Base-by-base conservation (phyloP, 163 green algal species). In the Chlamydomonas reinhardtii region DNA sequence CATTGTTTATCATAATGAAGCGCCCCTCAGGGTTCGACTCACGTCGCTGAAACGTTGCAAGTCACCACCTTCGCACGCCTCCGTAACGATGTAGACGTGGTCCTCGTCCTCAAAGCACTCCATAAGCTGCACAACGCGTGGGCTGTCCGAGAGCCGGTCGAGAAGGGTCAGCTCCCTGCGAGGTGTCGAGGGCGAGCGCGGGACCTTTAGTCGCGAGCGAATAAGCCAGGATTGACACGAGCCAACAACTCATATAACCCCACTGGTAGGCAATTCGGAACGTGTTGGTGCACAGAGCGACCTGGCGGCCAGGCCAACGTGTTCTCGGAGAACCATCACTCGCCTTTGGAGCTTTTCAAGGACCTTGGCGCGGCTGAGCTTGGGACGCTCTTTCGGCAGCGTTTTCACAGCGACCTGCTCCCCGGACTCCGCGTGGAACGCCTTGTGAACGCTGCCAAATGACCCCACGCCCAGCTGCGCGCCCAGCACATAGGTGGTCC, bases 61-160 rank as follows among this genome's bases (percentile, higher is more conserved):
- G 90, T 97, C 94, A 1, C 92, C 92, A 6, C 94, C 94, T 17
- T 59, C 34, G 84, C 94, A 96, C 17, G 94, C 86, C 78, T 96
- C 93, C 27, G 92, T 94, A 20, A 96, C 92, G 4, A 97, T 59
- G 71, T 91, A 88, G 6, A 94, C 91, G 59, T 92, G 86, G 20
- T 86, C 87, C 22, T 84, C 84, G 62, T 93, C 88, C 79, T 96
- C 93, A 76, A 90, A 96, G 59, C 87, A 91, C 15, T 89, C 92
- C 74, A 92, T 65, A n/a, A 97, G 87, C 20, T 92, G 86, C 20
- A 95, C 89, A 48, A 92, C 89, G 39, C 92, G 90, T 12, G 72
- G 74, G 74, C 89, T 94, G 19, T 84, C 62, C 69, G 93, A 83
- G 25, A 94, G 70, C 0, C 80, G 75, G 52, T 92, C 83, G 27